Evolutionary conservation across 2,329 filamentous ascomycete genomes (phyloP).

Genomic region (Exserohilum turcica): DNA sequence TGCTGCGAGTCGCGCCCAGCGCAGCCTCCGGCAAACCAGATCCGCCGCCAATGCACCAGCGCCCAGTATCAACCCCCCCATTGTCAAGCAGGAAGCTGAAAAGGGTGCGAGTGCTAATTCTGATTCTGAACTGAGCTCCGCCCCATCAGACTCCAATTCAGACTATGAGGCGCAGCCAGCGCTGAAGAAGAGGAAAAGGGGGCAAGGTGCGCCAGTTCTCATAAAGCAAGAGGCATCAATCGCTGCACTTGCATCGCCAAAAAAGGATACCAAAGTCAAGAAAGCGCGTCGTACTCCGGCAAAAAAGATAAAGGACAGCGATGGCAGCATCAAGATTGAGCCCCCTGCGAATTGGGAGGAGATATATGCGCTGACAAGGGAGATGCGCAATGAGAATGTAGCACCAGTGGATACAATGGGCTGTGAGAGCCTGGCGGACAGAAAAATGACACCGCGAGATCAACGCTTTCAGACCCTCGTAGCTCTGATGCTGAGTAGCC

Average conservation of each 20-base stretch:
- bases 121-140: constrained; percentile 43
- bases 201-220: constrained; percentile 36
- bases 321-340: constrained; percentile 52
- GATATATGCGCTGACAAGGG: constrained; percentile 76
- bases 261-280: constrained; percentile 31
- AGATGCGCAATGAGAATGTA: constrained; percentile 73
- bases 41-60: constrained; percentile 29
- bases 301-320: constrained; percentile 38
- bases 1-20: constrained; percentile 34
- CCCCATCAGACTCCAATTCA: constrained; percentile 31
- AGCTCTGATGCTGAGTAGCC: constrained; percentile 86
- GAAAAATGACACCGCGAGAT: constrained; percentile 56
- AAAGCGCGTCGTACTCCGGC: constrained; percentile 47
- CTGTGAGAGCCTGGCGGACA: constrained; percentile 75
- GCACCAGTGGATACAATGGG: constrained; percentile 98
- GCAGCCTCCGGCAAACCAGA: constrained; percentile 41
- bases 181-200: constrained; percentile 56
- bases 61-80: constrained; percentile 19
- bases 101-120: constrained; percentile 17
- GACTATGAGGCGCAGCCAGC: constrained; percentile 24
- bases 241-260: constrained; percentile 29
- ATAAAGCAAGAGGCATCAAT: constrained; percentile 39
- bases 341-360: constrained; percentile 82
- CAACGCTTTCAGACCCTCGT: constrained; percentile 85
- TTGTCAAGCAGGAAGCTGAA: constrained; percentile 15